Conservation (phyloP, 2,329 filamentous ascomycete genomes). For the Microcyclospora pomicola region DNA sequence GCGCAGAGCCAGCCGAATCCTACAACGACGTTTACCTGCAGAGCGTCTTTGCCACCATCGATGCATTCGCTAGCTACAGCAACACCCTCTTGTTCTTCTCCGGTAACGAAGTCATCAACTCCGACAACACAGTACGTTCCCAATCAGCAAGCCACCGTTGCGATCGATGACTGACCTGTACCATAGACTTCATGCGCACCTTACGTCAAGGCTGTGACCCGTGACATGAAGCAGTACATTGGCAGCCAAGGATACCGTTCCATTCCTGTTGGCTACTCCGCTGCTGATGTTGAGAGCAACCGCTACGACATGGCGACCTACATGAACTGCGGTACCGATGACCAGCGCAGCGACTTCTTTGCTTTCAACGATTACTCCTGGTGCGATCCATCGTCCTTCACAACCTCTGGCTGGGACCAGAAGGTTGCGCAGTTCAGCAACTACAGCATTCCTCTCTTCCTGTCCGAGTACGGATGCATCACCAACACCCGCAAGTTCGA, state of each 20-base stretch:
- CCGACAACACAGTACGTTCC: background rate
- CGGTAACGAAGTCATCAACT: slow-evolving; percentile 57
- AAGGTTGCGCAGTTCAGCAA: slow-evolving; percentile 80
- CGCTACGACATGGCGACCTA: slow-evolving; percentile 76
- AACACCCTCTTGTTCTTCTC: slow-evolving; percentile 81
- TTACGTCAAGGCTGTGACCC: slow-evolving; percentile 59
- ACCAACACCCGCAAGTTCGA: slow-evolving; percentile 68
- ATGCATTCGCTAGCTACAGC: slow-evolving; percentile 66
- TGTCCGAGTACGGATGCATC: slow-evolving; percentile 89
- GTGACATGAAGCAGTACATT: slow-evolving; percentile 72
- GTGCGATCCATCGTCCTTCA: slow-evolving; percentile 60
- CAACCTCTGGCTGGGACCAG: slow-evolving; percentile 63
- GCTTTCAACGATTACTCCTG: slow-evolving; percentile 84
- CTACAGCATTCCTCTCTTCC: slow-evolving; percentile 81
- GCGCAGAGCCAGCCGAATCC: slow-evolving; percentile 53
- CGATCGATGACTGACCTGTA: slow-evolving; percentile 33
- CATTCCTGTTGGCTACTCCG: slow-evolving; percentile 69
- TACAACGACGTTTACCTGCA: slow-evolving; percentile 83
- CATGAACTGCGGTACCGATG: slow-evolving; percentile 84
- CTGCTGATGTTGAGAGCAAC: slow-evolving; percentile 74
- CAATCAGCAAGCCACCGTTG: too few relatives aligned
- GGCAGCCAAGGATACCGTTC: slow-evolving; percentile 51
- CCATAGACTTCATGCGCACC: slow-evolving; percentile 52
- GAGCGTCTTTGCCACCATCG: slow-evolving; percentile 75
- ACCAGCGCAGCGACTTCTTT: slow-evolving; percentile 77